Percentiles rank a stretch among this genome's conserved stretches.
Conservation (phyloP, 495 filamentous ascomycete species). For the Penicillium cosmopolitanum region DNA sequence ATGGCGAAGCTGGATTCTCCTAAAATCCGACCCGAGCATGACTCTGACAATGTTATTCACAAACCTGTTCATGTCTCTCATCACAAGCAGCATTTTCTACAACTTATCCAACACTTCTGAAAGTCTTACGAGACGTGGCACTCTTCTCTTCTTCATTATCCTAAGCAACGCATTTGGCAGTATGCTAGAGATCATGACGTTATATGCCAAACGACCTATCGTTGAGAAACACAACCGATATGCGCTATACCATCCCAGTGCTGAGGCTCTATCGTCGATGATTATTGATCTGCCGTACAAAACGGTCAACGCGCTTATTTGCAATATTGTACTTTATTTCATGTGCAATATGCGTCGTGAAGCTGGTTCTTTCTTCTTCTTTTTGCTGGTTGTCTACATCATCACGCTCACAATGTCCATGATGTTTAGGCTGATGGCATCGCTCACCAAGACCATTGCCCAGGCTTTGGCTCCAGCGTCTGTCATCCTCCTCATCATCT, state of each 20-base stretch:
- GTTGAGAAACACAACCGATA: constrained; percentile 70
- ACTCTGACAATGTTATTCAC: constrained; percentile 75
- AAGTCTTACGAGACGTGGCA: constrained; percentile 82
- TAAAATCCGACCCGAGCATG: constrained; percentile 76
- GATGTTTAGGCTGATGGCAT: constrained; percentile 56
- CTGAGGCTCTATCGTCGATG: constrained; percentile 65
- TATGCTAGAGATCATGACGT: constrained; percentile 66
- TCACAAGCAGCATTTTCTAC: constrained; percentile 88
- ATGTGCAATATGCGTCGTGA: constrained; percentile 56
- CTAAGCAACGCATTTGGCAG: constrained; percentile 87
- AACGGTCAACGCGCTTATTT: constrained; percentile 51
- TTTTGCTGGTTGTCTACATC: constrained; percentile 58
- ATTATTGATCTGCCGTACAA: constrained; percentile 65
- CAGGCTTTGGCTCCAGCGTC: constrained; percentile 56
- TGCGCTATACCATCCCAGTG: constrained; percentile 67
- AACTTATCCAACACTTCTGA: constrained; percentile 65
- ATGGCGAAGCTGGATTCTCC: constrained; percentile 57
- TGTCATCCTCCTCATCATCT: constrained; percentile 51
- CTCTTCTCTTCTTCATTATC: constrained; percentile 90
- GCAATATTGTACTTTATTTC: constrained; percentile 66
- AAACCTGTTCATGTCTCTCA: constrained; percentile 79
- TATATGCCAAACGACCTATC: constrained; percentile 66
- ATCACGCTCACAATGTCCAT: constrained; percentile 64
- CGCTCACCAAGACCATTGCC: constrained; percentile 51
- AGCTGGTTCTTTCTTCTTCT: constrained; percentile 61